Base-by-base conservation (phyloP, 495 filamentous ascomycete species). In the Trichoderma parareesei region DNA sequence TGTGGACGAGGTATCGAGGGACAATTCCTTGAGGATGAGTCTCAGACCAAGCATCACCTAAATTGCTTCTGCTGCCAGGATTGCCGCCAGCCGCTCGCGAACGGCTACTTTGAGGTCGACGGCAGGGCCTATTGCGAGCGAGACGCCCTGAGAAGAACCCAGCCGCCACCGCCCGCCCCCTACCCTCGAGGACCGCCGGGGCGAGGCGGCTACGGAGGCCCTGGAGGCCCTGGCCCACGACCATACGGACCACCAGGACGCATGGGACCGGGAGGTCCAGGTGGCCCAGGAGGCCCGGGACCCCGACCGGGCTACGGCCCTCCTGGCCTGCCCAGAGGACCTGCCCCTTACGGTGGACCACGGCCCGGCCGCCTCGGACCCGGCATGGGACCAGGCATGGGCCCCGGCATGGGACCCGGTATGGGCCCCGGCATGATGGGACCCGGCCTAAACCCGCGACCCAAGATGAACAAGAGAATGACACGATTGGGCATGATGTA, bases 1-100 rank as follows among this genome's bases (percentile, higher is more conserved):
- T 98, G 94, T 72, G 84, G 90, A 69, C 75, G 74, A 16, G 94
- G 94, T 11, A 98, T 98, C 69, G 94, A 98, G 71, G 94, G 94
- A 3, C 86, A 93, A 67, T 98, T 95, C 70, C 82, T 98, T n/a
- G 92, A 96, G 71, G 96, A 92, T 13, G 87, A 89, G 49, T 76
- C 82, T 53, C 75, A 83, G 55, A 84, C 83, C 63, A 96, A 96
- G 71, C 95, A 93, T 75, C 94, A 98, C 75, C 86, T 90, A 0
- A 76, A 82, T 16, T 98, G 94, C 72, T 89, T 98, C 73, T 88
- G 84, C 64, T 98, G 94, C 73, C 81, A 81, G 37, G 84, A 85
- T 70, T 86, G 86, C 72, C 79, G 79, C 66, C 70, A 74, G 57
- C 76, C 79, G 18, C 77, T 92, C 14, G 79, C 82, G 62, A 84